Evolutionary conservation across 352 stramenopile species (phyloP).

Genomic region (Plasmopara muralis): DNA sequence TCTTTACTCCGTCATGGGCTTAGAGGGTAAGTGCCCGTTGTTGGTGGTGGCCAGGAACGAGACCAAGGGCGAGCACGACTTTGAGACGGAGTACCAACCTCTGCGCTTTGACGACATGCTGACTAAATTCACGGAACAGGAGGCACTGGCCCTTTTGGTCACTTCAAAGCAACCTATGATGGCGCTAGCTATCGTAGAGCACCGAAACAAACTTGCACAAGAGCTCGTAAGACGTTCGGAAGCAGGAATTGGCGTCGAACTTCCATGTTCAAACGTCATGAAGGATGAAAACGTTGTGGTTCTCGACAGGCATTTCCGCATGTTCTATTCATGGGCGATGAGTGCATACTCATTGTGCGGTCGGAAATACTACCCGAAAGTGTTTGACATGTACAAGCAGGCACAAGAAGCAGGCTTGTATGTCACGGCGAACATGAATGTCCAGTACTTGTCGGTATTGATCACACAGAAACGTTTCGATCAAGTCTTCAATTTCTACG

Average conservation of each 20-base stretch:
- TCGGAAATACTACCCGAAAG: constrained; percentile 17
- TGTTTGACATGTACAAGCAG: constrained; percentile 49
- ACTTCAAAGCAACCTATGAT: constrained; percentile 26
- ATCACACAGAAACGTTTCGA: constrained; percentile 29
- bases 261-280: constrained; percentile 29
- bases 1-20: constrained; percentile 33
- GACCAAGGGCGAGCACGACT: constrained; percentile 15
- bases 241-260: constrained; percentile 15
- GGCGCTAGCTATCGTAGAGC: constrained; percentile 40
- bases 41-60: constrained; percentile 14
- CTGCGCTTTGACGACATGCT: constrained; percentile 51
- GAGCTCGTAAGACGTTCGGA: constrained; percentile 24
- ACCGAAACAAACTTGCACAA: constrained; percentile 35
- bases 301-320: constrained; percentile 39
- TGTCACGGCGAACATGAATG: constrained; percentile 61
- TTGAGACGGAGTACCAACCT: constrained; percentile 43
- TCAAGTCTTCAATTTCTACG: constrained; percentile 46
- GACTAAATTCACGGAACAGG: constrained; percentile 57
- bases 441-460: constrained; percentile 43
- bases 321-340: constrained; percentile 66
- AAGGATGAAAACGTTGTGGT: constrained; percentile 30
- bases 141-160: constrained; percentile 51
- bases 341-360: constrained; percentile 29
- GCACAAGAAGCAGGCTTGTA: constrained; percentile 34
- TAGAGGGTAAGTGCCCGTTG: constrained; percentile 20